Conservation (phyloP, 345 rosid species). For the Camelina hispida region DNA sequence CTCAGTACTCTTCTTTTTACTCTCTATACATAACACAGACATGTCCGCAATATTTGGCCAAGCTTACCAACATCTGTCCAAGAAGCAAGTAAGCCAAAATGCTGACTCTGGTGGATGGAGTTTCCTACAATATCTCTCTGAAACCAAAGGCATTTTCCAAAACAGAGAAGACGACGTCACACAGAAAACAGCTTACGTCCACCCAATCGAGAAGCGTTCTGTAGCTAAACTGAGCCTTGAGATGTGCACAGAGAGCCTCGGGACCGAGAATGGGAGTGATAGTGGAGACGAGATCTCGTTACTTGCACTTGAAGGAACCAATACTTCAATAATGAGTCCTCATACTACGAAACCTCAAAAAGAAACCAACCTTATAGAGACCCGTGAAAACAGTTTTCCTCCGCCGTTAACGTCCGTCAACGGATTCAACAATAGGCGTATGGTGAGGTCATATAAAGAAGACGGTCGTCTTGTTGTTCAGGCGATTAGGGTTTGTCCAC, state of each 20-base stretch:
- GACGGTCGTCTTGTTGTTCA: slow-evolving; percentile 73
- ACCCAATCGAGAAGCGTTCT: slow-evolving; percentile 59
- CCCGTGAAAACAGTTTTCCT: slow-evolving; percentile 55
- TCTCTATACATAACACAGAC: slow-evolving; percentile 5
- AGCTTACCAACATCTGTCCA: slow-evolving; percentile 28
- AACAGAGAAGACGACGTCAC: slow-evolving; percentile 25
- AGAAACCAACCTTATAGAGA: slow-evolving; percentile 1
- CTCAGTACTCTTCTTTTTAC: neutral
- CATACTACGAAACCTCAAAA: slow-evolving; percentile 7
- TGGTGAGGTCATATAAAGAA: slow-evolving; percentile 60
- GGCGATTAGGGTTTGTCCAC: slow-evolving; percentile 54
- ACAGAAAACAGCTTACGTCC: slow-evolving; percentile 51
- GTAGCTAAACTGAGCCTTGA: slow-evolving; percentile 62
- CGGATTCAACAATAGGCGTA: slow-evolving; percentile 46
- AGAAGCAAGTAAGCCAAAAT: slow-evolving; percentile 17
- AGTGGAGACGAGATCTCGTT: slow-evolving; percentile 47
- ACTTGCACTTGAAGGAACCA: slow-evolving; percentile 36
- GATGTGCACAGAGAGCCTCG: slow-evolving; percentile 90
- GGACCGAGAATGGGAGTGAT: slow-evolving; percentile 77
- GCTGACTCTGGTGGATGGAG: slow-evolving; percentile 56
- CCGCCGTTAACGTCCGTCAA: slow-evolving; percentile 78
- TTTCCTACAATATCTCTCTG: slow-evolving; percentile 54
- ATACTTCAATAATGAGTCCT: slow-evolving; percentile 19
- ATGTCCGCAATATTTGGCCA: slow-evolving; percentile 25
- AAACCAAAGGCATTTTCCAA: slow-evolving; percentile 25